Base-by-base conservation (phyloP, 208 protist genomes). In the Sergeia podlipaevii region DNA sequence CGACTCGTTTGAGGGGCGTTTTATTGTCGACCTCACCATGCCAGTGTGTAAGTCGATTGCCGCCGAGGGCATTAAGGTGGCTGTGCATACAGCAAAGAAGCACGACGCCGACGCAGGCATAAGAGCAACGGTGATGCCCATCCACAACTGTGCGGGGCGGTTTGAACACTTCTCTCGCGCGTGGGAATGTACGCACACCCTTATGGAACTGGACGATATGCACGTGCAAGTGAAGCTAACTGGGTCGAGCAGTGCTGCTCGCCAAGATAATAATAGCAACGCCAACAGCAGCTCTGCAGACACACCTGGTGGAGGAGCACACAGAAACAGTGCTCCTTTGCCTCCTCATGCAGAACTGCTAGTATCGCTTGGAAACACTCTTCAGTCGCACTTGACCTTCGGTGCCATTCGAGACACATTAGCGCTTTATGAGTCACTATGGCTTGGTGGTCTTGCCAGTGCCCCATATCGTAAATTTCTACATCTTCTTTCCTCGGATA, bases 401-500 rank as follows among this genome's bases (percentile, higher is more conserved):
- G 86, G 80, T 15, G 67, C 64, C 62, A 28, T 41, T 89, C 18
- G 34, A 67, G 23, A 47, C 65, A 23, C 52, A 90, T 36, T 51
- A 39, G 33, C 62, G 70, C 20, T 80, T 69, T 30, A 57, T 85
- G 4, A 63, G 61, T 30, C 30, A 80, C 44, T n/a, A n/a, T n/a
- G n/a, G n/a, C n/a, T n/a, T n/a, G n/a, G n/a, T n/a, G 80, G 80
- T 8, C 62, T 90, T 21, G 17, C 59, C 3, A 73, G 82, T 36
- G 70, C 78, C 3, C 58, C 63, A 13, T 86, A 86, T 32, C 74
- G 86, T 27, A 67, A 70, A 21, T 67, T 65, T n/a, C 64, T 93
- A 11, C 76, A 80, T 41, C 32, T 86, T 13, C 56, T 93, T 37
- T 13, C 41, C 7, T 21, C 46, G 5, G 1, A 10, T 36, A 11